Evolutionary conservation across 2,329 filamentous ascomycete genomes (phyloP).

Genomic region (Colletotrichum chrysophilum): DNA sequence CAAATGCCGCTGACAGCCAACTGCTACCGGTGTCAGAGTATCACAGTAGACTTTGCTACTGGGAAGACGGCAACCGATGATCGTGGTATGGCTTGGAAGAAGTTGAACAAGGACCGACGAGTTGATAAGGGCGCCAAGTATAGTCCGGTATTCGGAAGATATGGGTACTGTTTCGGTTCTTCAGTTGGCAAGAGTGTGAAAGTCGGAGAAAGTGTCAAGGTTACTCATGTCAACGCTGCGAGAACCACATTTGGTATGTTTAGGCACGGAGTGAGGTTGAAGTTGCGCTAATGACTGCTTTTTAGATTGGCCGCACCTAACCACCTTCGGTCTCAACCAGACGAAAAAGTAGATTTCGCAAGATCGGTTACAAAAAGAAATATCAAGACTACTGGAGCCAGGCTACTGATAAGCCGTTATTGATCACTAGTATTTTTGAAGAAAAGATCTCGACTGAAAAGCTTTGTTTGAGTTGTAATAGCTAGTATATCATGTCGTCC

Average conservation of each 20-base stretch:
- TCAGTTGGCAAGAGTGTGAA: background rate
- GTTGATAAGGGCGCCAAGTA: background rate
- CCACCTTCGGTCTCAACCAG: background rate
- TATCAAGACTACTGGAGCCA: background rate
- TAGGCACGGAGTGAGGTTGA: background rate
- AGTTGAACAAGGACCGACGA: background rate
- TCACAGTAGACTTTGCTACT: background rate
- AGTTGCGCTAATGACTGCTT: background rate
- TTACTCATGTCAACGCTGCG: background rate
- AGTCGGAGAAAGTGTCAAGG: background rate
- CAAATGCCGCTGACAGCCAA: slow-evolving; percentile 2
- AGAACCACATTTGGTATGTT: background rate
- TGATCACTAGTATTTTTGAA: rapidly evolving
- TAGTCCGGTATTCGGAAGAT: background rate
- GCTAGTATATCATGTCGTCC: background rate
- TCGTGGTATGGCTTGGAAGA: background rate
- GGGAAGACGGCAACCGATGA: background rate
- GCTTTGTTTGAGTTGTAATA: rapidly evolving
- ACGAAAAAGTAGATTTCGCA: background rate
- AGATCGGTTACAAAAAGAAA: background rate
- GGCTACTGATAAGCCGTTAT: background rate
- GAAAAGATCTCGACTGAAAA: rapidly evolving
- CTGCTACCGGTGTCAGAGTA: slow-evolving; percentile 1
- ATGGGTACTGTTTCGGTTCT: background rate
- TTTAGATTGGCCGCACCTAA: background rate